Evolutionary conservation across 2,329 filamentous ascomycete genomes (phyloP).

Genomic region (Alternaria brassicae): DNA sequence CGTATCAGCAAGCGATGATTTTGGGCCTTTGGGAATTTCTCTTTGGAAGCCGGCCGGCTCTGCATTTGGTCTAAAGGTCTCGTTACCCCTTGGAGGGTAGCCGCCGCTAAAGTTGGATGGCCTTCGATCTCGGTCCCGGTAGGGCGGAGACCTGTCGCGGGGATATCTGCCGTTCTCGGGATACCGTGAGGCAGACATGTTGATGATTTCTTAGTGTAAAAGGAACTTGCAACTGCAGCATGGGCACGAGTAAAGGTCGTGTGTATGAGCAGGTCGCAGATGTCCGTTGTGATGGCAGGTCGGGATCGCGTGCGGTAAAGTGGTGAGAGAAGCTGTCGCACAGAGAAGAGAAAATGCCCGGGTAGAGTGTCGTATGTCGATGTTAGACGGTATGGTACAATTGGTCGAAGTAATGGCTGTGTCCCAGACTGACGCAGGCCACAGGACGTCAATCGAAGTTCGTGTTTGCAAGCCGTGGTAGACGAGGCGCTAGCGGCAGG

Average conservation of each 20-base stretch:
- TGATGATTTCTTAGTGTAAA: conserved; percentile 12
- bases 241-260: conserved; percentile 16
- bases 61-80: conserved; percentile 37
- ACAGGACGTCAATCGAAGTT: conserved; percentile 19
- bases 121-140: conserved; percentile 71
- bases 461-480: conserved; percentile 20
- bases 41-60: conserved; percentile 41
- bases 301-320: not conserved
- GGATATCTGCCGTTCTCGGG: conserved; percentile 48
- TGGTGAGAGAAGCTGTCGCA: not conserved
- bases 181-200: conserved; percentile 48
- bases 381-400: not conserved
- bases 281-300: conserved; percentile 1
- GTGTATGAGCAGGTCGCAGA: not conserved
- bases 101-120: conserved; percentile 68
- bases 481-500: conserved; percentile 24
- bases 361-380: not conserved
- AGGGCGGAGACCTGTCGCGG: conserved; percentile 58
- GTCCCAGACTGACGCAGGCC: conserved; percentile 16
- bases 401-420: conserved; percentile 3
- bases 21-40: conserved; percentile 82
- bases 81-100: conserved; percentile 59
- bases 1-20: conserved; percentile 77
- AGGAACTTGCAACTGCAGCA: conserved; percentile 20
- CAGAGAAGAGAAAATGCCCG: not conserved